Conservation (phyloP, 192 early-diverging fungal genomes). For the Cetraspora pellucida region DNA sequence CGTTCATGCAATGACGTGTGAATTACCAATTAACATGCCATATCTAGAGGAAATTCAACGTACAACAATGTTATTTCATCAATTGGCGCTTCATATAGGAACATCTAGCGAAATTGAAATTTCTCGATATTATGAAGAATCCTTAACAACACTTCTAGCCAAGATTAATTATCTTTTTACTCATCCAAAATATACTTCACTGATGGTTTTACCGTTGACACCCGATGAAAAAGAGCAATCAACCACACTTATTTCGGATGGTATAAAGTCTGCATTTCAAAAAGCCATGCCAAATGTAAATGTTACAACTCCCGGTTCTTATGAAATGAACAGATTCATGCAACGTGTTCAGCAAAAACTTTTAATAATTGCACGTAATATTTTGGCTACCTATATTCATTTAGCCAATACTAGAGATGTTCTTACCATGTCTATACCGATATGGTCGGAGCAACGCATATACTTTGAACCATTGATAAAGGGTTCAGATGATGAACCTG, state of each 20-base stretch:
- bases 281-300: neutral
- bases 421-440: constrained; percentile 10
- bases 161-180: constrained; percentile 45
- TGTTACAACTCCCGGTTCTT: neutral
- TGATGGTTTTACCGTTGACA: neutral
- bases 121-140: constrained; percentile 40
- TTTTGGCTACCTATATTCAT: constrained; percentile 22
- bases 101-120: constrained; percentile 35
- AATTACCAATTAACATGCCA: constrained; percentile 41
- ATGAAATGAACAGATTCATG: constrained; percentile 26
- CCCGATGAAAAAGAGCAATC: constrained; percentile 23
- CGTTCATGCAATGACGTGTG: constrained; percentile 45
- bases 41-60: constrained; percentile 56
- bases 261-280: constrained; percentile 10
- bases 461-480: constrained; percentile 27
- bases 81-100: constrained; percentile 46
- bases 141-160: constrained; percentile 39
- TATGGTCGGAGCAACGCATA: constrained; percentile 2
- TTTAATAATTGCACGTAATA: constrained; percentile 29
- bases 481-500: constrained; percentile 10
- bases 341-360: constrained; percentile 31
- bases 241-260: neutral
- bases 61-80: constrained; percentile 55
- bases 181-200: constrained; percentile 37
- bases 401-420: constrained; percentile 17